Conservation (phyloP, 768 basidiomycete genomes). For the Lactarius akahatsu region DNA sequence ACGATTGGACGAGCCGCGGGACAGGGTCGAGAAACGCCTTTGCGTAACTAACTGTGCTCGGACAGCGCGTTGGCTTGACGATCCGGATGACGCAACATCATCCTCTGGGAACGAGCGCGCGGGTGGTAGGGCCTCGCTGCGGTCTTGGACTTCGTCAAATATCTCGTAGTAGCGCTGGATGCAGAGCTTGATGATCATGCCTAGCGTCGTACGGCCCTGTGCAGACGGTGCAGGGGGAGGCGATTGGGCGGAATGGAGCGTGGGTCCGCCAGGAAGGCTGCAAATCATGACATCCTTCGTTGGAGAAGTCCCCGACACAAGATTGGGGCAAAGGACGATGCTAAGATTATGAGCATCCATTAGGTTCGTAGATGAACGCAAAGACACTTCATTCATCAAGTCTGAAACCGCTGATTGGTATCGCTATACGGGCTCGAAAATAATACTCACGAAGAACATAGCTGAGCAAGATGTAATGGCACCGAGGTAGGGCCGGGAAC, state of each 20-base stretch:
- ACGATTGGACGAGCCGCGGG: constrained; percentile 30
- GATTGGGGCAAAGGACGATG: constrained; percentile 76
- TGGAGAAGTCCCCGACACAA: constrained; percentile 67
- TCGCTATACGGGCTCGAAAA: neutral
- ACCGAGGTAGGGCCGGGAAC: constrained; percentile 65
- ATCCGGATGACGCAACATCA: constrained; percentile 10
- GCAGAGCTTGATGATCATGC: constrained; percentile 69
- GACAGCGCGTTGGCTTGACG: constrained; percentile 22
- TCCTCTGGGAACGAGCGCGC: constrained; percentile 24
- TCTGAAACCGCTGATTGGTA: constrained; percentile 44
- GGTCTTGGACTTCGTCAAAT: constrained; percentile 78
- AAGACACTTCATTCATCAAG: constrained; percentile 75
- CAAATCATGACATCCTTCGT: constrained; percentile 75
- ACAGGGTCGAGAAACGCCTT: constrained; percentile 27
- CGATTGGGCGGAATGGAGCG: constrained; percentile 37
- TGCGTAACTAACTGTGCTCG: constrained; percentile 12
- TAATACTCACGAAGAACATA: constrained; percentile 41
- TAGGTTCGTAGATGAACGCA: constrained; percentile 61
- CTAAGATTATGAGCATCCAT: constrained; percentile 87
- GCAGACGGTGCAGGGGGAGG: constrained; percentile 31
- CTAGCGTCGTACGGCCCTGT: constrained; percentile 63
- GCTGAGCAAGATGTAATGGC: constrained; percentile 71
- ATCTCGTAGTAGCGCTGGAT: constrained; percentile 83
- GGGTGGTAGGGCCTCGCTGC: constrained; percentile 54
- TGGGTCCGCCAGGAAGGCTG: constrained; percentile 52